Evolutionary conservation across 1,139 yeast genomes (phyloP).

Genomic region (Blastobotrys capitulatus): DNA sequence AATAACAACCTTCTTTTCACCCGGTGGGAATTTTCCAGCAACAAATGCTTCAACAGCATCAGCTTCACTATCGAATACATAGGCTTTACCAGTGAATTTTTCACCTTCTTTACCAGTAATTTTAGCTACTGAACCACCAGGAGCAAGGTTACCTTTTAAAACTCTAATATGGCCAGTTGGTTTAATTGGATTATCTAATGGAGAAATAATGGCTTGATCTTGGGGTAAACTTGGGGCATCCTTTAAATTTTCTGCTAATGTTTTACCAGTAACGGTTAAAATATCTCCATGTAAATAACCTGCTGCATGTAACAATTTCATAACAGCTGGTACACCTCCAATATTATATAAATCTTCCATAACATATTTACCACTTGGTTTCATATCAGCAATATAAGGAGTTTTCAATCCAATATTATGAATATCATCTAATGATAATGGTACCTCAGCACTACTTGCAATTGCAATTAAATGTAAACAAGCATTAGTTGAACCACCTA

Average conservation of each 20-base stretch:
- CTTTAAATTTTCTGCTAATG: slow-evolving; percentile 67
- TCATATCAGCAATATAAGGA: slow-evolving; percentile 84
- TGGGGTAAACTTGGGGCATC: slow-evolving; percentile 54
- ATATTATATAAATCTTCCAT: slow-evolving; percentile 80
- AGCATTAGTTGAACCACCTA: slow-evolving; percentile 93
- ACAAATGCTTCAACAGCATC: slow-evolving; percentile 81
- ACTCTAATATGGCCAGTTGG: slow-evolving; percentile 81
- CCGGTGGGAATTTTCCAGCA: slow-evolving; percentile 90
- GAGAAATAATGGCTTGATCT: slow-evolving; percentile 68
- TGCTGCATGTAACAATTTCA: slow-evolving; percentile 71
- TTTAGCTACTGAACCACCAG: slow-evolving; percentile 89
- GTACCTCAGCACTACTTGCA: slow-evolving; percentile 77
- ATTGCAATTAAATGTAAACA: slow-evolving; percentile 82
- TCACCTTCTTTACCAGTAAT: slow-evolving; percentile 98
- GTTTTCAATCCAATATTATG: slow-evolving; percentile 77
- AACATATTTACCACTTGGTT: slow-evolving; percentile 87
- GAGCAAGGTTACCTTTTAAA: slow-evolving; percentile 80
- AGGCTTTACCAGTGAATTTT: slow-evolving; percentile 85
- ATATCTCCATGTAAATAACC: slow-evolving; percentile 72
- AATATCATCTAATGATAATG: slow-evolving; percentile 80
- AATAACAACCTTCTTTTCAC: slow-evolving; percentile 92
- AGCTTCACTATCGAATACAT: slow-evolving; percentile 83
- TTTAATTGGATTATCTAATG: slow-evolving; percentile 70
- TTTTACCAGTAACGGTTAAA: slow-evolving; percentile 81
- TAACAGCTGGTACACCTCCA: slow-evolving; percentile 90